Percentiles rank a stretch among this genome's conserved stretches.
Evolutionary conservation across 208 protist species (phyloP).

Genomic region (Angomonas deanei): DNA sequence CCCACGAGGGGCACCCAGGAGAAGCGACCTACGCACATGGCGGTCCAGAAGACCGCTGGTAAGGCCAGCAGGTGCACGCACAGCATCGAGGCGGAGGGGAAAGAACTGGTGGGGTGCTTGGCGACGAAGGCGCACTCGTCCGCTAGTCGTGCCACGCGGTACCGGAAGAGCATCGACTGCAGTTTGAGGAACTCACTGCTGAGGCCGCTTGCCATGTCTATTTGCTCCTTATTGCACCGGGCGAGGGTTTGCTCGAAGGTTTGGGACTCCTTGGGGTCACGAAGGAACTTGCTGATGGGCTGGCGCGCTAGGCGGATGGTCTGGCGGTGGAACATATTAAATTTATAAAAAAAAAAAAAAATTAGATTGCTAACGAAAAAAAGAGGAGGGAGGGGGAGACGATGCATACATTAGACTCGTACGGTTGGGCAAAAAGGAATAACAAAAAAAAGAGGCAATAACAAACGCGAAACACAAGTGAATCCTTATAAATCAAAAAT

Average conservation of each 20-base stretch:
- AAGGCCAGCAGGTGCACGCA: conserved; percentile 33
- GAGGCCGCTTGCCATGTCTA: conserved; percentile 64
- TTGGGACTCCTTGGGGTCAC: conserved; percentile 38
- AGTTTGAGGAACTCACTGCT: conserved; percentile 61
- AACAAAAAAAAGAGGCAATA: not conserved
- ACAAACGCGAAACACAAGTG: not conserved
- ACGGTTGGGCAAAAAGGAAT: not conserved
- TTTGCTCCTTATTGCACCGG: conserved; percentile 41
- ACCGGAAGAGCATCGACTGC: conserved; percentile 61
- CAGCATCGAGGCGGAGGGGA: conserved; percentile 29
- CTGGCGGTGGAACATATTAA: conserved; percentile 41
- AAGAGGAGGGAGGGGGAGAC: not conserved
- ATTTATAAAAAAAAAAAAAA: not conserved
- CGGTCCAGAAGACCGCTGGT: conserved; percentile 31
- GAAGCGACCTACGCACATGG: conserved; percentile 34
- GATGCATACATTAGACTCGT: not conserved
- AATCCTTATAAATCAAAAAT: conserved; percentile 2
- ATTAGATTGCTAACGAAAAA: no score
- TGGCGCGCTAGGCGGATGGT: conserved; percentile 13
- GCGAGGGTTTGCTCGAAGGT: conserved; percentile 51
- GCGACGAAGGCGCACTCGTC: conserved; percentile 49
- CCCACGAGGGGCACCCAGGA: conserved; percentile 33
- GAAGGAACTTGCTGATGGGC: conserved; percentile 56
- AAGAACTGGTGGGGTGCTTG: conserved; percentile 35
- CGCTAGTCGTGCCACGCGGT: conserved; percentile 66